Conservation (phyloP, 2,329 filamentous ascomycete genomes). For the Ceratocystis cacaofunesta region DNA sequence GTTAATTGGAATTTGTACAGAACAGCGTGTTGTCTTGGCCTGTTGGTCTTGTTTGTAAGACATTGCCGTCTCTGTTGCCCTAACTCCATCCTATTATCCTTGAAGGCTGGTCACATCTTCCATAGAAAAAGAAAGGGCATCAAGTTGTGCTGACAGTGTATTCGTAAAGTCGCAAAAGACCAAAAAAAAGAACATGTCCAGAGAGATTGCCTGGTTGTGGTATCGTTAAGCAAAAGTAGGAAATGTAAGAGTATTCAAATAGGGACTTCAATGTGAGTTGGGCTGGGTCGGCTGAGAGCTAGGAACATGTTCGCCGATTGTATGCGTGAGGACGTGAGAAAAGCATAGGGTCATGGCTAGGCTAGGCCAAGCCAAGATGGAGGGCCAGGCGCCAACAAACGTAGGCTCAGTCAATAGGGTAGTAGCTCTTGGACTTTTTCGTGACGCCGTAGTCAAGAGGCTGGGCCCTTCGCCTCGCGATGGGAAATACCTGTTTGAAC, state of each 20-base stretch:
- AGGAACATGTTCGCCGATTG: not conserved
- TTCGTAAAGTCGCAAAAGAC: not conserved
- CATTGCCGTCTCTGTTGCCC: not conserved
- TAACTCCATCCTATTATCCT: not conserved
- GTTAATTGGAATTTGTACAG: not conserved
- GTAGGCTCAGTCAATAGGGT: constrained; percentile 9
- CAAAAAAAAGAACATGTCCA: not conserved
- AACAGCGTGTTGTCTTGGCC: not conserved
- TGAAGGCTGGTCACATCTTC: not conserved
- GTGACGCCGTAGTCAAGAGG: constrained; percentile 62
- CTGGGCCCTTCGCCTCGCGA: constrained; percentile 45
- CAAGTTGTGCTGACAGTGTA: not conserved
- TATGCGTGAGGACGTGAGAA: not conserved
- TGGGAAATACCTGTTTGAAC: constrained; percentile 38
- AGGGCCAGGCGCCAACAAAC: too few species aligned
- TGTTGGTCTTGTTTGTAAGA: not conserved
- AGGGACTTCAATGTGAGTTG: not conserved
- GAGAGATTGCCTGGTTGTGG: not conserved
- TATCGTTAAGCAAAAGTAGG: constrained; percentile 7
- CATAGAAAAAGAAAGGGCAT: not conserved
- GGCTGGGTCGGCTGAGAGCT: not conserved
- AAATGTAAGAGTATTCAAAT: not conserved
- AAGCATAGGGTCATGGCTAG: not conserved
- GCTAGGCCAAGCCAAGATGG: not conserved
- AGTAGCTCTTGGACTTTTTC: constrained; percentile 15